Evolutionary conservation across 148 eudicot genomes (phyloP).

Genomic region (Camellia granthamiana): DNA sequence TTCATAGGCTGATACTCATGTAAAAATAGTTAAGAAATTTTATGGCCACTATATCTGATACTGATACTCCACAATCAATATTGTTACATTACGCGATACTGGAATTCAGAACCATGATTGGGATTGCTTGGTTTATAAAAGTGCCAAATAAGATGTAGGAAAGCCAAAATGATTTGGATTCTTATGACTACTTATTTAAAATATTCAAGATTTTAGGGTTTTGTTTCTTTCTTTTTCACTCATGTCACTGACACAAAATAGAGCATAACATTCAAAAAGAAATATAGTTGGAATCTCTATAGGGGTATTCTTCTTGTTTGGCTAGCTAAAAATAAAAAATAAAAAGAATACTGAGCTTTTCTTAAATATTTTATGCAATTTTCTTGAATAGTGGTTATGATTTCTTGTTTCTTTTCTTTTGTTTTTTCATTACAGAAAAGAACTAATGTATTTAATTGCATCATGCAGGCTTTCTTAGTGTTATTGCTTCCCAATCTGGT

Average conservation of each 20-base stretch:
- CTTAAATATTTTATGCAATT: background rate
- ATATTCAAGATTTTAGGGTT: background rate
- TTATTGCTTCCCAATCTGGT: slow-evolving; percentile 40
- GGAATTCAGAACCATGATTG: background rate
- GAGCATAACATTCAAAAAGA: no score
- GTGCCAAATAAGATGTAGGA: background rate
- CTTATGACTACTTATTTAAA: background rate
- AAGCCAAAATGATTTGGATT: background rate
- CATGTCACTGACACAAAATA: no score
- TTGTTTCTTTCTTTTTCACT: no score
- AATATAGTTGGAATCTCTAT: no score
- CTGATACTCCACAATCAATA: no score
- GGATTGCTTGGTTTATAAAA: background rate
- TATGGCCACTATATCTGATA: no score
- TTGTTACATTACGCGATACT: no score
- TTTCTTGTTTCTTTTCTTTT: background rate
- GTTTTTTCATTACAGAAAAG: background rate
- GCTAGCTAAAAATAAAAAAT: no score
- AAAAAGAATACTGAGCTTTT: no score
- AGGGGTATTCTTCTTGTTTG: no score
- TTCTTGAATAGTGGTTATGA: background rate
- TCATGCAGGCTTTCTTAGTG: slow-evolving; percentile 43
- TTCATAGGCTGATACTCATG: no score
- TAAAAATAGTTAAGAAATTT: no score
- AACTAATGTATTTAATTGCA: background rate